A percentile compares a stretch with the other conserved stretches of the same genome.
phyloP scores from a whole-genome alignment of 1,139 yeast genomes.

The Taphrina sp. region DNA sequence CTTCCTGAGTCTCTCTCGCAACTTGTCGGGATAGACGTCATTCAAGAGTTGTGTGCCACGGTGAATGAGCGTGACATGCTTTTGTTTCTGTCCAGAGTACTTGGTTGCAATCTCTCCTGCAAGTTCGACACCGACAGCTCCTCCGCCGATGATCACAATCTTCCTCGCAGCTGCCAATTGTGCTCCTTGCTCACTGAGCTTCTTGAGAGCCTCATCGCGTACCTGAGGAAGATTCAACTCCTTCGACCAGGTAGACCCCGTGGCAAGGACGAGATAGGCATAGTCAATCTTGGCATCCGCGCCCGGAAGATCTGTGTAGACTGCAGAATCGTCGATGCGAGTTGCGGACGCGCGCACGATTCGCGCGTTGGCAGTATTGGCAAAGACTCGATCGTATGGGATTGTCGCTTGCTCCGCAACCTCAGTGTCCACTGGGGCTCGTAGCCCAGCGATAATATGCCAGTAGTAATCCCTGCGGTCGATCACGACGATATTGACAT shows the following conservation, averaged over 20 bases:
- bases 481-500: constrained; percentile 9
- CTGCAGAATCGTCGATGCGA: constrained; percentile 4
- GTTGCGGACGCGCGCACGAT: constrained; percentile 13
- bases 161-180: constrained; percentile 14
- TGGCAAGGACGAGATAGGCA: constrained; percentile 19
- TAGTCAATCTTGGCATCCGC: constrained; percentile 7
- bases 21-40: constrained; percentile 20
- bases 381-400: constrained; percentile 18
- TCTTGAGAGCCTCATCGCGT: constrained; percentile 20
- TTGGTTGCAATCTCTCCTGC: constrained; percentile 24
- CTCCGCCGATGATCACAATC: constrained; percentile 26
- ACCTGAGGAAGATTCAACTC: constrained; percentile 17
- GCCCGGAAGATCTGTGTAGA: background rate
- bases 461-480: constrained; percentile 27
- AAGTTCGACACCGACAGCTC: constrained; percentile 31
- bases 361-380: background rate
- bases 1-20: constrained; percentile 9
- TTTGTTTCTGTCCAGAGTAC: background rate
- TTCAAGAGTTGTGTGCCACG: constrained; percentile 8
- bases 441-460: constrained; percentile 22
- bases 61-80: constrained; percentile 20
- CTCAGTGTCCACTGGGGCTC: constrained; percentile 8
- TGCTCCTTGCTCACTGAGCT: constrained; percentile 1
- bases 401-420: constrained; percentile 21
- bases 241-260: constrained; percentile 20